Conservation (phyloP, 331 rosid species). For the Arachis monticola region DNA sequence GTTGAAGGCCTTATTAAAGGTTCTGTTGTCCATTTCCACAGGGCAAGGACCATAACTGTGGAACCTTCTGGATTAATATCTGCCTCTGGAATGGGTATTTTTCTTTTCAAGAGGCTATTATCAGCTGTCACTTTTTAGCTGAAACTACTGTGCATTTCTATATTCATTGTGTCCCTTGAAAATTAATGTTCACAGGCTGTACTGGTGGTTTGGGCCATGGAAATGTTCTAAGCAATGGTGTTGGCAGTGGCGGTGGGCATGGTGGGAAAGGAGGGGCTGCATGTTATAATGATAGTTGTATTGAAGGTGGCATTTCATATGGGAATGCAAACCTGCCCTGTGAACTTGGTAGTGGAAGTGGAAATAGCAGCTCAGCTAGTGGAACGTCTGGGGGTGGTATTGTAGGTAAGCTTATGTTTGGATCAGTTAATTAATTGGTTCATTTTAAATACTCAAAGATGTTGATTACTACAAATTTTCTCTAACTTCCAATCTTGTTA, state of each 20-base stretch:
- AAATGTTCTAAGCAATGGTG: conserved; percentile 57
- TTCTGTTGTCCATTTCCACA: conserved; percentile 94
- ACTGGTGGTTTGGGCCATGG: conserved; percentile 87
- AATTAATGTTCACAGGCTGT: conserved; percentile 62
- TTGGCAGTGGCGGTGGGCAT: conserved; percentile 95
- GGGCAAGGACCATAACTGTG: conserved; percentile 88
- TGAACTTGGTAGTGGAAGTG: conserved; percentile 99
- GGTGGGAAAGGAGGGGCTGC: conserved; percentile 95
- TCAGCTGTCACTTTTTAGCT: conserved; percentile 1
- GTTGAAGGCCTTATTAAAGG: conserved; percentile 94
- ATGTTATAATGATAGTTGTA: conserved; percentile 56
- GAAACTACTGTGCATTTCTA: conserved; percentile 24
- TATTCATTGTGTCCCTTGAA: conserved; percentile 28
- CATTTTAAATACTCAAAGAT: conserved; percentile 13
- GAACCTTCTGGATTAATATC: conserved; percentile 80
- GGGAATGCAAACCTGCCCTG: conserved; percentile 88
- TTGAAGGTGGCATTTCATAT: conserved; percentile 82
- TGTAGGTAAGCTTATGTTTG: conserved; percentile 65
- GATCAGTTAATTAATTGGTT: conserved; percentile 17
- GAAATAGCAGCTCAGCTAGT: conserved; percentile 68
- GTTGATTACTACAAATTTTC: conserved; percentile 11
- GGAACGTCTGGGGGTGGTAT: conserved; percentile 95
- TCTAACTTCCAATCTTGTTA: conserved; percentile 29
- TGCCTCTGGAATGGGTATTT: conserved; percentile 93
- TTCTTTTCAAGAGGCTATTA: conserved; percentile 23